A percentile compares a stretch with the other conserved stretches of the same genome.
Conservation (phyloP, 176 grass and related monocot genomes). For the Bolboschoenus planiculmis region DNA sequence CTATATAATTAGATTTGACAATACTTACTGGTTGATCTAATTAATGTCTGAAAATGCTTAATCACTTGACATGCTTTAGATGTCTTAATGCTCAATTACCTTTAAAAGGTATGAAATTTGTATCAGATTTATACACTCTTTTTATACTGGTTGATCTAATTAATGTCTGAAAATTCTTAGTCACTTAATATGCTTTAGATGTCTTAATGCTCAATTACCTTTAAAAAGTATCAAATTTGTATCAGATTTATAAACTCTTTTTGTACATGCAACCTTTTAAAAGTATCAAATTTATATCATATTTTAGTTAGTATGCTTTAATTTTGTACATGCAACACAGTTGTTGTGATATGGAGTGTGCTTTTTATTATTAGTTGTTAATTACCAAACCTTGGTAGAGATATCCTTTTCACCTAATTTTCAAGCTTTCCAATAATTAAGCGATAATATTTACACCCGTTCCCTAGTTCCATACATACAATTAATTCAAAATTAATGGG, state of each 20-base stretch:
- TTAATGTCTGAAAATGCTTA: not conserved
- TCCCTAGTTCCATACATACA: not conserved
- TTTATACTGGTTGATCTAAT: too few relatives aligned
- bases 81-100: too few relatives aligned
- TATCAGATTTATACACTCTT: too few relatives aligned
- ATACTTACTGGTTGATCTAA: not conserved
- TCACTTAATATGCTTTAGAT: too few relatives aligned
- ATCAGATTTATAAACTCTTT: too few relatives aligned
- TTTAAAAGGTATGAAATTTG: too few relatives aligned
- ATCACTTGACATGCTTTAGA: not conserved
- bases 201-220: too few relatives aligned
- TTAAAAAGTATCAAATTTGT: too few relatives aligned
- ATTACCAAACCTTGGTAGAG: not conserved
- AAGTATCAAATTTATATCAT: too few relatives aligned
- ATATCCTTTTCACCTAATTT: not conserved
- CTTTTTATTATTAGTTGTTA: not conserved
- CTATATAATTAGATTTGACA: not conserved
- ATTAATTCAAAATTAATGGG: not conserved
- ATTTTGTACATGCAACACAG: not conserved
- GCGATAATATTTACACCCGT: not conserved
- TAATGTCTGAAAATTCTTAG: too few relatives aligned
- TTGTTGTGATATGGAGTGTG: not conserved
- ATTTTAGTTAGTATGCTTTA: not conserved
- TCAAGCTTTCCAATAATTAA: not conserved
- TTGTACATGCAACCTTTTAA: too few relatives aligned